phyloP scores from a whole-genome alignment of 768 basidiomycete genomes.

The Tylopilus cervinicoccineus region DNA sequence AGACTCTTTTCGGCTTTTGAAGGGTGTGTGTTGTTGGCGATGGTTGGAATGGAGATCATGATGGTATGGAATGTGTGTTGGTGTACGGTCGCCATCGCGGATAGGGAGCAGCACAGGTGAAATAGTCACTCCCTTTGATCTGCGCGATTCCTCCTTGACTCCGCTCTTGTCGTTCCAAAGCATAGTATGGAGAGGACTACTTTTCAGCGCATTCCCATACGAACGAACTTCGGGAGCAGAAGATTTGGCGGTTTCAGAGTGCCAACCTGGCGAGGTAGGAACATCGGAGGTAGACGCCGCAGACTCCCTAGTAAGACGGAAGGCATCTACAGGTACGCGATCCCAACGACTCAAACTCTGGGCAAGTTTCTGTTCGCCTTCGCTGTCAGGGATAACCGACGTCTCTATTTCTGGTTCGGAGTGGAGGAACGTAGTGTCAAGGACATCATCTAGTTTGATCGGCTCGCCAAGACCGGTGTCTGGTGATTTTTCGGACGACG shows the following conservation, averaged over 20 bases:
- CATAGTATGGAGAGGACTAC: conserved; percentile 53
- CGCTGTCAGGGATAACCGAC: conserved; percentile 31
- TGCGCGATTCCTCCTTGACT: conserved; percentile 19
- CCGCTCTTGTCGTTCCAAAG: conserved; percentile 41
- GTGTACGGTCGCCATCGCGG: conserved; percentile 54
- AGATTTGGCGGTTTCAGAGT: conserved; percentile 23
- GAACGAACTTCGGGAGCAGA: conserved; percentile 19
- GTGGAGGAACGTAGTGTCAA: conserved; percentile 70
- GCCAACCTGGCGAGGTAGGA: conserved; percentile 28
- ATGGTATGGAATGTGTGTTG: conserved; percentile 37
- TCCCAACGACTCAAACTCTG: conserved; percentile 69
- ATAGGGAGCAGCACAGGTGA: conserved; percentile 53
- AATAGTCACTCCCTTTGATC: conserved; percentile 35
- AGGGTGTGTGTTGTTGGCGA: conserved; percentile 33
- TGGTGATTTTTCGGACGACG: conserved; percentile 30
- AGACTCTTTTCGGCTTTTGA: conserved; percentile 61
- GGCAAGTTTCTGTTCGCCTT: conserved; percentile 38
- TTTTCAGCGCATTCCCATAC: conserved; percentile 44
- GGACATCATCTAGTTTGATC: conserved; percentile 65
- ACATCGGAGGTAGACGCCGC: conserved; percentile 23
- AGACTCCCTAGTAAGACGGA: conserved; percentile 56
- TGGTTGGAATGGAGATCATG: conserved; percentile 36
- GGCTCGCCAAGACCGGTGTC: conserved; percentile 45
- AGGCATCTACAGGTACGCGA: conserved; percentile 65
- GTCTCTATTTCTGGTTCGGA: conserved; percentile 42